Evolutionary conservation across 495 filamentous ascomycete species (phyloP).

Genomic region (Aspergillus carlsbadensis): DNA sequence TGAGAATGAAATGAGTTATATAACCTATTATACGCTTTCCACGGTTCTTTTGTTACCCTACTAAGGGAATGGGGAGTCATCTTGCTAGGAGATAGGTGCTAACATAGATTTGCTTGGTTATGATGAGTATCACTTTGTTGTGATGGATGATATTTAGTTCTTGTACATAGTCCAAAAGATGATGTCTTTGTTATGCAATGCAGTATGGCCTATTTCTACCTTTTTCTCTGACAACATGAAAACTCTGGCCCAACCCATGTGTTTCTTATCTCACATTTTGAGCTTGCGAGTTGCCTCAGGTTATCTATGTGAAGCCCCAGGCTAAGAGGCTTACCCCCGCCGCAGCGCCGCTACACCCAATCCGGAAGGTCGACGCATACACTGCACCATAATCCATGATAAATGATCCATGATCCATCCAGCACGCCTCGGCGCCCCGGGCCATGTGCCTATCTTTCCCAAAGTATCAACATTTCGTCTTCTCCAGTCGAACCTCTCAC

Average conservation of each 20-base stretch:
- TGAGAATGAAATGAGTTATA: neutral
- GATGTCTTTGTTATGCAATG: neutral
- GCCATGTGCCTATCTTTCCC: no score
- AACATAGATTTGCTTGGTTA: conserved; percentile 3
- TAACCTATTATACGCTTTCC: neutral
- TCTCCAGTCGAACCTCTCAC: no score
- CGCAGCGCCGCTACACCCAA: no score
- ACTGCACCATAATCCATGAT: no score
- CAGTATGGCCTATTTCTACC: neutral
- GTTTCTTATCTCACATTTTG: no score
- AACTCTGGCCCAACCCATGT: neutral
- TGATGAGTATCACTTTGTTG: neutral
- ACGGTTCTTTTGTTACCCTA: neutral
- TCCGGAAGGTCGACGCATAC: conserved; percentile 32
- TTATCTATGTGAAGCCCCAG: no score
- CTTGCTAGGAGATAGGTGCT: neutral
- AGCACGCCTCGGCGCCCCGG: no score
- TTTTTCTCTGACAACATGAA: neutral
- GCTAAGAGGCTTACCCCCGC: no score
- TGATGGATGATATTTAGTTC: neutral
- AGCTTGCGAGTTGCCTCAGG: no score
- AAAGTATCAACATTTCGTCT: no score
- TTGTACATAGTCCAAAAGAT: conserved; percentile 4
- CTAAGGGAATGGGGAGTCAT: neutral
- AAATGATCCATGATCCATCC: no score